Percentiles rank a stretch among this genome's conserved stretches.
Conservation (phyloP, 116 monocot genomes). For the Phalaenopsis hybrid region DNA sequence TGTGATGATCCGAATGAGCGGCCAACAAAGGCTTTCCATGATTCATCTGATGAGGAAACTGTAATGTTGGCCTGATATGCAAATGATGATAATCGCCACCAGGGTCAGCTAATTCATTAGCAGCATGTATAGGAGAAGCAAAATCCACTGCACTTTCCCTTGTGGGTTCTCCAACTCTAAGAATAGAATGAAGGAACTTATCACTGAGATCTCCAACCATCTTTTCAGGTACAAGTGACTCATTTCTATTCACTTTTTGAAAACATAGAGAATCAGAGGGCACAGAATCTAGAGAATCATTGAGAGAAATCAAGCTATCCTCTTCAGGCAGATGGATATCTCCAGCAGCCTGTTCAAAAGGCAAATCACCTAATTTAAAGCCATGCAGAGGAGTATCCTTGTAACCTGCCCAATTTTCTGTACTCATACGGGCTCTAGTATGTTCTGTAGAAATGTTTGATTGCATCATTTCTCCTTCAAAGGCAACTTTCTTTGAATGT, state of each 20-base stretch:
- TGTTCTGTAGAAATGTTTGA: conserved; percentile 4
- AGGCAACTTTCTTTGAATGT: conserved; percentile 11
- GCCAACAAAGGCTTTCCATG: conserved; percentile 20
- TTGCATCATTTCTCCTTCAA: conserved; percentile 14
- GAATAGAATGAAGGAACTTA: conserved; percentile 18
- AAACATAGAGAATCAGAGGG: conserved; percentile 16
- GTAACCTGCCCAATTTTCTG: conserved; percentile 17
- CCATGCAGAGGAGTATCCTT: conserved; percentile 5
- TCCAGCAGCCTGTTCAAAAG: conserved; percentile 17
- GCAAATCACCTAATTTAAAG: conserved; percentile 13
- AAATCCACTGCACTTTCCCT: conserved; percentile 15
- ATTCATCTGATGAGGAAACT: conserved; percentile 26
- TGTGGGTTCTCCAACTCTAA: conserved; percentile 18
- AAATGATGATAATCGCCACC: conserved; percentile 25
- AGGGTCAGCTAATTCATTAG: conserved; percentile 23
- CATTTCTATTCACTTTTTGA: neutral
- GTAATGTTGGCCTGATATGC: conserved; percentile 17
- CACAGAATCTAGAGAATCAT: conserved; percentile 29
- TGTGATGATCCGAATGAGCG: conserved; percentile 26
- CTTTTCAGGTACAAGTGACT: conserved; percentile 24
- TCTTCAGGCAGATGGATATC: conserved; percentile 65
- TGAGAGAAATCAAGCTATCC: conserved; percentile 51
- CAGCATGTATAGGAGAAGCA: conserved; percentile 12
- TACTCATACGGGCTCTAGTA: conserved; percentile 3
- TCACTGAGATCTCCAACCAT: conserved; percentile 23